Conservation (phyloP, 1,284 basidiomycete species). For the Naganishia albida region DNA sequence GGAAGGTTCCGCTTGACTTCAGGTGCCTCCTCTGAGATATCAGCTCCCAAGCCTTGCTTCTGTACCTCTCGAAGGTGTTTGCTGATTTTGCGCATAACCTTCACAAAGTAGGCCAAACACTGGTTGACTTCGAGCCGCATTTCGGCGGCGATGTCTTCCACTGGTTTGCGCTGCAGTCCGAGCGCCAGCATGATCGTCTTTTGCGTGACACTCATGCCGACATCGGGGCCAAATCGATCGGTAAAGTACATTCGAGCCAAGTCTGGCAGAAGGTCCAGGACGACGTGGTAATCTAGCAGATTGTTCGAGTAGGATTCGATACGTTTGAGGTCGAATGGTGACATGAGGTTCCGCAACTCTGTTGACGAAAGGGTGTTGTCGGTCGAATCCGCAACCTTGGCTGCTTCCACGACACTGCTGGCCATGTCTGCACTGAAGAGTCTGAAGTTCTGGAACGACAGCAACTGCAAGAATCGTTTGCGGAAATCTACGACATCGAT, state of each 20-base stretch:
- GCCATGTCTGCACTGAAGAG: conserved; percentile 86
- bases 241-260: conserved; percentile 83
- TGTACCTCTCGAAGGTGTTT: conserved; percentile 78
- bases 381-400: conserved; percentile 36
- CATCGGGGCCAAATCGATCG: conserved; percentile 62
- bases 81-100: conserved; percentile 82
- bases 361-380: conserved; percentile 59
- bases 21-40: conserved; percentile 55
- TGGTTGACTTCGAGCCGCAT: conserved; percentile 83
- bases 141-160: conserved; percentile 87
- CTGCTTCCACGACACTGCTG: conserved; percentile 82
- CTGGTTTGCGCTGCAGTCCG: conserved; percentile 85
- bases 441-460: conserved; percentile 86
- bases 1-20: conserved; percentile 39
- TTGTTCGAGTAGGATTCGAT: conserved; percentile 95
- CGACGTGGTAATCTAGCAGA: conserved; percentile 93
- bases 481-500: conserved; percentile 72
- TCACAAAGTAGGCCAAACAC: conserved; percentile 85
- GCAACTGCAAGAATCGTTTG: conserved; percentile 79
- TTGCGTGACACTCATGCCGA: conserved; percentile 78
- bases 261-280: conserved; percentile 85
- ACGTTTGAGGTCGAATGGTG: conserved; percentile 94
- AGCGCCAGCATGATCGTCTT: conserved; percentile 84
- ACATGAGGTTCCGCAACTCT: conserved; percentile 73
- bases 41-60: conserved; percentile 69